Percentiles rank a stretch among this genome's conserved stretches.
phyloP scores from a whole-genome alignment of 1,284 basidiomycete genomes.

The Anthracocystis panici-leucophaei region DNA sequence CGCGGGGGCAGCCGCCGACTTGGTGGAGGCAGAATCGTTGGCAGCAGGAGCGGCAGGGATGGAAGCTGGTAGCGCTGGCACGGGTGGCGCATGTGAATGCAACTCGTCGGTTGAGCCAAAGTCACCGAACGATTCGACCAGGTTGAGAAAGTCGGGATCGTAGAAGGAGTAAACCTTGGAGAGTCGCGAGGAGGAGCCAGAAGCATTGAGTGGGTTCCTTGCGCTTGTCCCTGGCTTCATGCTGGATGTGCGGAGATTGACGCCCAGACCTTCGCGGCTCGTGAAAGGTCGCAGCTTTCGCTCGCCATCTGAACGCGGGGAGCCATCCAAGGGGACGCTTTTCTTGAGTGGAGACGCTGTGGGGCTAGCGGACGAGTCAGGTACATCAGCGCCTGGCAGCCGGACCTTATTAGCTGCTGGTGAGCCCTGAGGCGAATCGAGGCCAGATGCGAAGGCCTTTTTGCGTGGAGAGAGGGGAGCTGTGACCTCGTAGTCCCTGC shows the following conservation, averaged over 20 bases:
- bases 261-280: constrained; percentile 36
- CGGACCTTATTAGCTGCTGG: constrained; percentile 14
- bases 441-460: constrained; percentile 8
- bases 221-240: constrained; percentile 10
- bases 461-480: constrained; percentile 42
- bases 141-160: constrained; percentile 78
- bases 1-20: neutral
- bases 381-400: constrained; percentile 16
- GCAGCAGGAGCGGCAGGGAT: constrained; percentile 1
- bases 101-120: constrained; percentile 55
- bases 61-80: constrained; percentile 26
- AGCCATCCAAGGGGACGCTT: constrained; percentile 11
- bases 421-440: constrained; percentile 19
- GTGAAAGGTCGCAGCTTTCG: constrained; percentile 18
- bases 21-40: neutral
- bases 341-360: constrained; percentile 30
- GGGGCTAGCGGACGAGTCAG: constrained; percentile 17
- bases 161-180: constrained; percentile 79
- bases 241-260: constrained; percentile 22
- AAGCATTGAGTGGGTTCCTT: constrained; percentile 32
- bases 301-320: constrained; percentile 13
- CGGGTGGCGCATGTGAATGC: constrained; percentile 19
- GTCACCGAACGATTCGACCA: constrained; percentile 70
- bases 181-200: constrained; percentile 34
- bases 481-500: constrained; percentile 18